A percentile compares a stretch with the other conserved stretches of the same genome.
Conservation (phyloP, 345 rosid genomes). For the Rhodamnia argentea region DNA sequence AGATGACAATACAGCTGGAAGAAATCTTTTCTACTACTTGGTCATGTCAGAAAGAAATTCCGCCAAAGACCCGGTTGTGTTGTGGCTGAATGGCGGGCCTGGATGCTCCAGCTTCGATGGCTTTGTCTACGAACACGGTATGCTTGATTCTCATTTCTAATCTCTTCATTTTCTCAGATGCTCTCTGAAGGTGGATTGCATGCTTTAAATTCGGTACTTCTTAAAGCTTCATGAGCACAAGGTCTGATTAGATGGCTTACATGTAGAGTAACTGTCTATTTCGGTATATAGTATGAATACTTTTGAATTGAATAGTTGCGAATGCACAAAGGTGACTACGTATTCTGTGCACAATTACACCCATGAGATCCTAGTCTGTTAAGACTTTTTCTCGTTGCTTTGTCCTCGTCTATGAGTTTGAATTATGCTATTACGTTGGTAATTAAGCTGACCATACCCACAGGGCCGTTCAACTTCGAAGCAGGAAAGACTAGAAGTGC, state of each 20-base stretch:
- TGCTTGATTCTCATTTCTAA: background rate
- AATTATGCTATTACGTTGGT: background rate
- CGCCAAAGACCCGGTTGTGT: conserved; percentile 14
- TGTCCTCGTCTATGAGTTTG: background rate
- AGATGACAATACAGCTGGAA: conserved; percentile 9
- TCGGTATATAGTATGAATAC: background rate
- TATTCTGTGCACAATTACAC: background rate
- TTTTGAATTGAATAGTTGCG: background rate
- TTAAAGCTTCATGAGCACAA: background rate
- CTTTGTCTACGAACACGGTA: conserved; percentile 30
- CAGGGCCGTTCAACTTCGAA: conserved; percentile 18
- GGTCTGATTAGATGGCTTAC: background rate
- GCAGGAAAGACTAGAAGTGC: conserved; percentile 8
- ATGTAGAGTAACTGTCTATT: background rate
- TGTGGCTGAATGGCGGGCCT: conserved; percentile 36
- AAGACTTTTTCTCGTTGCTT: background rate
- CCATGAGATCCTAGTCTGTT: background rate
- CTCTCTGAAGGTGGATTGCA: background rate
- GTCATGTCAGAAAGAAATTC: conserved; percentile 18
- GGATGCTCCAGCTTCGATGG: conserved; percentile 31
- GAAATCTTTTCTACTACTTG: conserved; percentile 30
- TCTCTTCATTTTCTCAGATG: background rate
- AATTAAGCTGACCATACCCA: background rate
- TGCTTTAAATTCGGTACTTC: background rate
- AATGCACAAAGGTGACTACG: background rate